Evolutionary conservation across 192 early-diverging fungal species (phyloP).

Genomic region (Mycoemilia scoparia): DNA sequence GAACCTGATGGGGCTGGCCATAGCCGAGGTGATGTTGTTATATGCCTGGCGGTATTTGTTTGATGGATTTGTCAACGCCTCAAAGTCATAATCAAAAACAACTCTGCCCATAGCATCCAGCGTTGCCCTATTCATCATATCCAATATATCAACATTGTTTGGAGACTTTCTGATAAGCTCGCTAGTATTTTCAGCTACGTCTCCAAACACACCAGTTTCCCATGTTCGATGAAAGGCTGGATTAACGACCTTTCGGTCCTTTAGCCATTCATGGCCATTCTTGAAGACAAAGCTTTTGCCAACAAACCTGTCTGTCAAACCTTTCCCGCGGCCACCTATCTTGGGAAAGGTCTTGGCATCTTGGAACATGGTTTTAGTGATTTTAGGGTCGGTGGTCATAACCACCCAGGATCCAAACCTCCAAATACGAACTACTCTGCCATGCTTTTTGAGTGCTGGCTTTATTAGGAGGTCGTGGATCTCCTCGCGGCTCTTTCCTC

Average conservation of each 20-base stretch:
- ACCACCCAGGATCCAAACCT: too few relatives aligned
- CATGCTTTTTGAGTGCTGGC: too few relatives aligned
- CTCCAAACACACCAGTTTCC: conserved; percentile 24
- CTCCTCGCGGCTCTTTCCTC: too few relatives aligned
- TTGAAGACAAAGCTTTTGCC: too few relatives aligned
- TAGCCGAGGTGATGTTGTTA: conserved; percentile 19
- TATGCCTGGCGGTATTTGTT: conserved; percentile 28
- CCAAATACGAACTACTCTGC: too few relatives aligned
- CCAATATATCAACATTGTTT: conserved; percentile 15
- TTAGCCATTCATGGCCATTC: conserved; percentile 22
- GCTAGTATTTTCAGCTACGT: conserved; percentile 23
- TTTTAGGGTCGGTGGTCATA: too few relatives aligned
- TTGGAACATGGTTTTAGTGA: too few relatives aligned
- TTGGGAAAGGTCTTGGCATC: too few relatives aligned
- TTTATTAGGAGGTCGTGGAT: too few relatives aligned
- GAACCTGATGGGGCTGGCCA: conserved; percentile 27
- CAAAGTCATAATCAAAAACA: conserved; percentile 35
- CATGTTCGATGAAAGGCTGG: conserved; percentile 28
- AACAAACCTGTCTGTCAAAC: too few relatives aligned
- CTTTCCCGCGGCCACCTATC: too few relatives aligned
- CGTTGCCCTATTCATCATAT: conserved; percentile 26
- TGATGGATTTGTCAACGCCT: conserved; percentile 21
- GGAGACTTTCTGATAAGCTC: conserved; percentile 13
- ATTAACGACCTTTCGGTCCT: conserved; percentile 26
- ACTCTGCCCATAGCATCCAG: conserved; percentile 38